phyloP scores from a whole-genome alignment of 768 basidiomycete genomes.

The Grammothele lineata region DNA sequence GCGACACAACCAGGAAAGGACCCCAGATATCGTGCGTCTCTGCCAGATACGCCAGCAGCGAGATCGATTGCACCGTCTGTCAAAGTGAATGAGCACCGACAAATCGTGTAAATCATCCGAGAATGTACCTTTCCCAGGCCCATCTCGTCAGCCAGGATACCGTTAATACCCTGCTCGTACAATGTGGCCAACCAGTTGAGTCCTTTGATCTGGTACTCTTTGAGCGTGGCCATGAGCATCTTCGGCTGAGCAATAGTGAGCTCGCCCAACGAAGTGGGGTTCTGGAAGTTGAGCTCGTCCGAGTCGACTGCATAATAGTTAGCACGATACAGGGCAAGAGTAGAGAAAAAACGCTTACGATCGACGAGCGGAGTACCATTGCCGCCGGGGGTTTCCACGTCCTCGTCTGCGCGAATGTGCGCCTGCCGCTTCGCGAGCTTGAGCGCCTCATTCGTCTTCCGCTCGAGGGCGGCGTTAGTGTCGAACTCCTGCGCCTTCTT shows the following conservation, averaged over 20 bases:
- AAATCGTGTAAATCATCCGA: neutral
- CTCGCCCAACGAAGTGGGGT: conserved; percentile 86
- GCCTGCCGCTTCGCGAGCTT: conserved; percentile 56
- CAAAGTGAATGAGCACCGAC: no score
- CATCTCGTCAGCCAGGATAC: conserved; percentile 99
- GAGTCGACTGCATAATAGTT: conserved; percentile 64
- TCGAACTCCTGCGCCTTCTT: conserved; percentile 85
- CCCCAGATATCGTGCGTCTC: conserved; percentile 99
- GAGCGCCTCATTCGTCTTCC: conserved; percentile 76
- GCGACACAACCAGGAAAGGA: conserved; percentile 96
- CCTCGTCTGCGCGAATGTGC: conserved; percentile 41
- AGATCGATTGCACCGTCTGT: conserved; percentile 97
- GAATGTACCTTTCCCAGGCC: conserved; percentile 75
- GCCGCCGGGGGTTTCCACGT: conserved; percentile 26
- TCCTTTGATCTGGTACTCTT: conserved; percentile 98
- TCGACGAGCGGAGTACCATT: conserved; percentile 57
- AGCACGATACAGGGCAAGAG: neutral
- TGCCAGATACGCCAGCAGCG: conserved; percentile 90
- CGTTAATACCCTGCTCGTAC: conserved; percentile 99
- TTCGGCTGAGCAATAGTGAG: conserved; percentile 87
- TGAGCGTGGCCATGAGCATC: conserved; percentile 94
- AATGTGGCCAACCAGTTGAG: conserved; percentile 96
- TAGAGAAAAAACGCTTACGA: conserved; percentile 41
- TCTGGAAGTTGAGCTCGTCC: conserved; percentile 98
- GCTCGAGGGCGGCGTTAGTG: conserved; percentile 70